Evolutionary conservation across 2,329 filamentous ascomycete species (phyloP).

Genomic region (Sarocladium brachiariae): DNA sequence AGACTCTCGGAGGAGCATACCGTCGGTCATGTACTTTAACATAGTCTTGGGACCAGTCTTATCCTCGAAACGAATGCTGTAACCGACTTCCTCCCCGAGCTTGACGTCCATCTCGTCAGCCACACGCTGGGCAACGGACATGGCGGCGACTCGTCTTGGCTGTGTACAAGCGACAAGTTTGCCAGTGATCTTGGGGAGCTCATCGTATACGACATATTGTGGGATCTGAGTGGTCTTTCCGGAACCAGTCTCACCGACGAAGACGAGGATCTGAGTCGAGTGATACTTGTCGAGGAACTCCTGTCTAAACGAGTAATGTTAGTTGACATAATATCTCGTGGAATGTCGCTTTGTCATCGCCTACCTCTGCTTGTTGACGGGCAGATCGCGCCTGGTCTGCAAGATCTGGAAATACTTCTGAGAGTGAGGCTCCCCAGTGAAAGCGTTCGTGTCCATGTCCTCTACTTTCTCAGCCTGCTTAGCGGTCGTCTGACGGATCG

Average conservation of each 20-base stretch:
- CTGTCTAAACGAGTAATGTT: slow-evolving; percentile 43
- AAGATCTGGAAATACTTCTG: slow-evolving; percentile 86
- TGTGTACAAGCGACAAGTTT: slow-evolving; percentile 98
- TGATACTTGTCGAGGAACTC: slow-evolving; percentile 95
- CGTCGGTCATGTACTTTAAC: slow-evolving; percentile 99
- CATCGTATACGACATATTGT: slow-evolving; percentile 96
- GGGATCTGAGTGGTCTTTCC: slow-evolving; percentile 99
- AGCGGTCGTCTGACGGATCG: slow-evolving; percentile 74
- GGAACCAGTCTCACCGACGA: slow-evolving; percentile 98
- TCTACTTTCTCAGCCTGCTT: slow-evolving; percentile 67
- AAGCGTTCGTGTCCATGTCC: slow-evolving; percentile 76
- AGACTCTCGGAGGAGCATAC: slow-evolving; percentile 93
- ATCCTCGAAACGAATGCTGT: slow-evolving; percentile 98
- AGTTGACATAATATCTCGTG: too few species aligned
- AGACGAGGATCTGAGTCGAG: slow-evolving; percentile 89
- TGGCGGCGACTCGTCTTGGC: slow-evolving; percentile 93
- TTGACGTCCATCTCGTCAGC: slow-evolving; percentile 93
- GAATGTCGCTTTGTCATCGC: too few species aligned
- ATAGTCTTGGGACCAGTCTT: slow-evolving; percentile 82
- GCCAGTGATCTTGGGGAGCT: slow-evolving; percentile 75
- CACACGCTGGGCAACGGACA: slow-evolving; percentile 97
- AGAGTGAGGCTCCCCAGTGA: slow-evolving; percentile 71
- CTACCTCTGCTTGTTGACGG: slow-evolving; percentile 84
- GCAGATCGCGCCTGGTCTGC: slow-evolving; percentile 73
- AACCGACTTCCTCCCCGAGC: slow-evolving; percentile 91